Evolutionary conservation across 192 early-diverging fungal species (phyloP).

Genomic region (Coemansia sp.): DNA sequence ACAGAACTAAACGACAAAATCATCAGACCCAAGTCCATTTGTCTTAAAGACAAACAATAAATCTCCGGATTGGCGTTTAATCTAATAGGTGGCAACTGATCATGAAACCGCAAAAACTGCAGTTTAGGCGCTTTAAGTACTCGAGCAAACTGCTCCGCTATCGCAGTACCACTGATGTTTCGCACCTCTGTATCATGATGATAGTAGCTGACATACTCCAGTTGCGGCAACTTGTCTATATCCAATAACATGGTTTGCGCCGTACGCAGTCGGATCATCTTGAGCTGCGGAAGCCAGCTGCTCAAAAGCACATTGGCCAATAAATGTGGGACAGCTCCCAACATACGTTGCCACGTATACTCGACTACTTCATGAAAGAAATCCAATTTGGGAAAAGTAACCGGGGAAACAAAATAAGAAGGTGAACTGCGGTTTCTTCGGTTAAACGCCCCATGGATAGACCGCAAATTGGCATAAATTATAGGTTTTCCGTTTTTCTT

Average conservation of each 20-base stretch:
- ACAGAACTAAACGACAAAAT: conserved; percentile 13
- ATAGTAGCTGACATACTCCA: conserved; percentile 18
- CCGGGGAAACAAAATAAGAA: not conserved
- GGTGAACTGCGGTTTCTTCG: not conserved
- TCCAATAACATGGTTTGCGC: conserved; percentile 12
- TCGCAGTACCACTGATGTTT: not conserved
- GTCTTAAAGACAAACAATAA: conserved; percentile 3
- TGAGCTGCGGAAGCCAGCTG: conserved; percentile 10
- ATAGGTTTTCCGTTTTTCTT: not conserved
- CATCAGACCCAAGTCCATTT: conserved; percentile 24
- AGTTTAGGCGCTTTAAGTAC: conserved; percentile 10
- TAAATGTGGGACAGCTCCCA: conserved; percentile 19
- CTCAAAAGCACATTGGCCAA: conserved; percentile 14
- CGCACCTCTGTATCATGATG: not conserved
- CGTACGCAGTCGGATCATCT: not conserved
- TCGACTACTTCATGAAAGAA: conserved; percentile 12
- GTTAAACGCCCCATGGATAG: conserved; percentile 19
- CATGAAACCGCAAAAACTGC: conserved; percentile 10
- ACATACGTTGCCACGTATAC: conserved; percentile 13
- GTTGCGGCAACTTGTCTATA: conserved; percentile 1
- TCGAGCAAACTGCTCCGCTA: conserved; percentile 9
- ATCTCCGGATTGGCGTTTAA: not conserved
- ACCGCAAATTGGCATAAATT: not conserved
- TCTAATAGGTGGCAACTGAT: conserved; percentile 20
- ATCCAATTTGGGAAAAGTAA: conserved; percentile 18